Percentiles rank a stretch among this genome's conserved stretches.
Conservation (phyloP, 2,329 filamentous ascomycete species). For the Emmonsiellopsis sp. region DNA sequence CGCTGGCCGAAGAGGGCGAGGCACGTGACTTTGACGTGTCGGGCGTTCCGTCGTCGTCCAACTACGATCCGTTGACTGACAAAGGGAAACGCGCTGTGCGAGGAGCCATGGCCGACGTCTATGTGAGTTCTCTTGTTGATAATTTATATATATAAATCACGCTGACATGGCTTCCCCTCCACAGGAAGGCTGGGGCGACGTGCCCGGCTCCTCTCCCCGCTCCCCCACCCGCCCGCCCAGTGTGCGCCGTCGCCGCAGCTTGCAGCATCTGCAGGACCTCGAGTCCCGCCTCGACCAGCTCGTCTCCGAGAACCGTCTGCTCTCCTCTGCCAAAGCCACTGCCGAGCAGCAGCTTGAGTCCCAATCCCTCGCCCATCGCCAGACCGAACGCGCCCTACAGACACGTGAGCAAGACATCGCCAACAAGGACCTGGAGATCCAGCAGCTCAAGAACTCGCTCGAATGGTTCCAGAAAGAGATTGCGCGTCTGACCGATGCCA, state of each 20-base stretch:
- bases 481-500: conserved; percentile 68
- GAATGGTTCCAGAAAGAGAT: conserved; percentile 77
- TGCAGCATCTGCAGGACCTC: conserved; percentile 85
- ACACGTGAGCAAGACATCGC: conserved; percentile 61
- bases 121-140: conserved; percentile 56
- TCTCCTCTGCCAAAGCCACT: conserved; percentile 62
- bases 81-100: conserved; percentile 75
- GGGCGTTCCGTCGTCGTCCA: conserved; percentile 41
- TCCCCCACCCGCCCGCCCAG: conserved; percentile 88
- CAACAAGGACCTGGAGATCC: conserved; percentile 81
- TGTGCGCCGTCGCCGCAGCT: conserved; percentile 93
- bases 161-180: conserved; percentile 10
- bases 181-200: conserved; percentile 90
- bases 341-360: conserved; percentile 58
- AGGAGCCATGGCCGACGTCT: conserved; percentile 79
- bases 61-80: conserved; percentile 69
- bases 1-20: conserved; percentile 29
- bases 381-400: conserved; percentile 49
- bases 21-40: conserved; percentile 18
- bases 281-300: conserved; percentile 79
- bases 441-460: conserved; percentile 67
- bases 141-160: neutral
- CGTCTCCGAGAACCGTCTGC: conserved; percentile 65
- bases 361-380: conserved; percentile 45
- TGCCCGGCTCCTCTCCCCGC: conserved; percentile 63